Percentiles rank a stretch among this genome's conserved stretches.
phyloP scores from a whole-genome alignment of 257 asterid species.

The Thymus quinquecostatus region DNA sequence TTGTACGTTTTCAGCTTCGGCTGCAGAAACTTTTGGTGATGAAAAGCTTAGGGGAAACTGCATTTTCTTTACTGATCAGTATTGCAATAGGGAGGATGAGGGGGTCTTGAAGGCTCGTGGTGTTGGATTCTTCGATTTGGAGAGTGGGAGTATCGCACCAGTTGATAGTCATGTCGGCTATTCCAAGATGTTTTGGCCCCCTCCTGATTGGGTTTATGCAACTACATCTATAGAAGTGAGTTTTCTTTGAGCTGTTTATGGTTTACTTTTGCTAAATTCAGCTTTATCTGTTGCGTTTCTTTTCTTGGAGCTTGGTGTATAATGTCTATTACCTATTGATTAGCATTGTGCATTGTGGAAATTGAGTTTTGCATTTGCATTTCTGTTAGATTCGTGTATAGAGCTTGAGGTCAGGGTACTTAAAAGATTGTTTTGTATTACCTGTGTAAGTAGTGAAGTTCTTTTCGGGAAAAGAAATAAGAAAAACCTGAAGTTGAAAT shows the following conservation, averaged over 20 bases:
- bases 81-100: constrained; percentile 52
- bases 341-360: constrained; percentile 1
- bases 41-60: constrained; percentile 61
- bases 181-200: constrained; percentile 86
- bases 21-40: constrained; percentile 47
- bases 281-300: neutral
- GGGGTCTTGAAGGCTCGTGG: constrained; percentile 54
- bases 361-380: neutral
- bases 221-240: constrained; percentile 63
- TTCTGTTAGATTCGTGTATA: neutral
- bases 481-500: neutral
- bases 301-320: constrained; percentile 3
- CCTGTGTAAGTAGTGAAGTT: neutral
- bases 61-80: constrained; percentile 65
- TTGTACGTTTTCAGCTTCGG: constrained; percentile 62
- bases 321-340: constrained; percentile 1
- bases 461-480: neutral
- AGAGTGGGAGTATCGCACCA: constrained; percentile 66
- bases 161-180: constrained; percentile 44
- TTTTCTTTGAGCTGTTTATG: constrained; percentile 8
- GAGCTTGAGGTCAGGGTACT: constrained; percentile 15
- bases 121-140: constrained; percentile 73
- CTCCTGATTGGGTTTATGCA: constrained; percentile 72
- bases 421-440: neutral
- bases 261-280: neutral